phyloP scores from a whole-genome alignment of 139 green algal species.

The Coelastrella sp. region DNA sequence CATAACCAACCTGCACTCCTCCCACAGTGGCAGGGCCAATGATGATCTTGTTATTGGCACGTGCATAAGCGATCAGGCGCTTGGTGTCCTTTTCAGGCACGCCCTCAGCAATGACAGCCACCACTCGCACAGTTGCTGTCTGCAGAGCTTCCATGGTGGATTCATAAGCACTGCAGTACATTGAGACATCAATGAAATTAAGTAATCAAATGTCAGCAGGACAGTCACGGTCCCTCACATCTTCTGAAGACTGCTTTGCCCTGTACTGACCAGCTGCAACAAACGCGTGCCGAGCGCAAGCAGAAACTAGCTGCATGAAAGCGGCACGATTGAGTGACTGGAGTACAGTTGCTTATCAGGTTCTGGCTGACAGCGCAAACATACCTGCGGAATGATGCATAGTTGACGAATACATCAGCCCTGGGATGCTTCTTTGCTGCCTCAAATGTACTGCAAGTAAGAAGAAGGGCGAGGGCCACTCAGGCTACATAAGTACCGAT shows the following conservation, averaged over 20 bases:
- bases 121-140: conserved; percentile 85
- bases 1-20: conserved; percentile 79
- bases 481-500: too few relatives aligned
- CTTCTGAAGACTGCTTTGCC: too few relatives aligned
- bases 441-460: conserved; percentile 71
- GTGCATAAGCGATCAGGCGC: conserved; percentile 84
- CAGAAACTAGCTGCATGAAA: too few relatives aligned
- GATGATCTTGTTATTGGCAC: conserved; percentile 91
- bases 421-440: conserved; percentile 79
- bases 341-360: too few relatives aligned
- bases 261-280: too few relatives aligned
- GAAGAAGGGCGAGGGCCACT: too few relatives aligned
- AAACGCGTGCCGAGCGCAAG: too few relatives aligned
- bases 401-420: conserved; percentile 97
- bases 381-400: conserved; percentile 90
- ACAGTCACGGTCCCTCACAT: too few relatives aligned
- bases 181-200: too few relatives aligned
- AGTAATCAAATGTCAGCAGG: too few relatives aligned
- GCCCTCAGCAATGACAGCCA: conserved; percentile 95
- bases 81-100: conserved; percentile 95
- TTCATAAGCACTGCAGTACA: conserved; percentile 78
- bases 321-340: too few relatives aligned
- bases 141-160: conserved; percentile 91
- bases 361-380: too few relatives aligned
- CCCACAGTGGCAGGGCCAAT: conserved; percentile 94